Base-by-base conservation (phyloP, 225 moss, liverwort and hornwort genomes). In the Rhytidiadelphus loreus region DNA sequence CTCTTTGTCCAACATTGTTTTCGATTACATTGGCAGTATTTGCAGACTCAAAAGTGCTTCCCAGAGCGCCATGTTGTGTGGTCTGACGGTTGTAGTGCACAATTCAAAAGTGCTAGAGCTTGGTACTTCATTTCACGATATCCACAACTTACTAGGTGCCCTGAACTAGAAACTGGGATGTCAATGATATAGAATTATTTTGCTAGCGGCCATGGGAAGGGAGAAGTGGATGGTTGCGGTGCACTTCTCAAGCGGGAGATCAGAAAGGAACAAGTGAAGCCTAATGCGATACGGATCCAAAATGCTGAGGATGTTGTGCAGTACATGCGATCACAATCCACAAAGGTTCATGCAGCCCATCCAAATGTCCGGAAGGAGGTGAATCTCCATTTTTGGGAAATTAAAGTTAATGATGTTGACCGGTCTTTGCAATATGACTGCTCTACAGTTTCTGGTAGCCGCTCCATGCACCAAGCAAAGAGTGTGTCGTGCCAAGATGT, bases 111-210 rank as follows among this genome's bases (percentile, higher is more conserved):
- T 46, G 46, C 73, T 9, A 73, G 73, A 73, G 73, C 73, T 10
- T 48, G 46, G 30, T 73, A 73, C 30, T 73, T 73, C 3, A 46
- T 30, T 29, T 73, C 28, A 30, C 0, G 11, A 2, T 46, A 73
- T 30, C 18, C 13, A 0, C 68, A 68, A n/a, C n/a, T 68, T 0
- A 12, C 12, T 4, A 39, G 19, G n/a, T 68, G n/a, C 4, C n/a
- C 2, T 68, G 7, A n/a, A 24, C 0, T 68, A 0, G 12, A 68
- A 68, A 2, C 18, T 0, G 4, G n/a, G 3, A 68, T n/a, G 23
- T 68, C 68, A 6, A 68, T 70, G 41, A 43, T 2, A 0, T 41
- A 25, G 14, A 70, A 41, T 43, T 70, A 70, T 43, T 70, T 70
- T 70, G 70, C 70, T 15, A 41, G 25, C 1, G 41, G 26, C 24